A percentile compares a stretch with the other conserved stretches of the same genome.
Conservation (phyloP, 305 asterid genomes). For the Fraxinus dipetala region DNA sequence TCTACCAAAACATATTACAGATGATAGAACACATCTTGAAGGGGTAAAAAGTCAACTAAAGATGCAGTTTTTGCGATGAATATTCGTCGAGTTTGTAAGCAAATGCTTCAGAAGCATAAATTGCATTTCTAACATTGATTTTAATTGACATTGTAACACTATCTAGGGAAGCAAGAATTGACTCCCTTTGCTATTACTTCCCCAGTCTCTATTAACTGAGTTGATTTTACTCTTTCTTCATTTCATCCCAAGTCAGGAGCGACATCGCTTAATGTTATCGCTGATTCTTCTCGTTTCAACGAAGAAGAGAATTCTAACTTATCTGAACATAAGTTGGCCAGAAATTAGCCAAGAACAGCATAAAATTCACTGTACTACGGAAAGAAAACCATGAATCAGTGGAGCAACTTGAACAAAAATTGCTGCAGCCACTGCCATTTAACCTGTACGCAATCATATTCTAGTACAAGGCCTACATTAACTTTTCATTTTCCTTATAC, state of each 20-base stretch:
- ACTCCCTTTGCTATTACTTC: neutral
- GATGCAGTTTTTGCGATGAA: neutral
- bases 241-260: neutral
- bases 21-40: neutral
- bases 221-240: neutral
- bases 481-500: slow-evolving; percentile 19
- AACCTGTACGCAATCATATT: slow-evolving; percentile 7
- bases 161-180: neutral
- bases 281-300: neutral
- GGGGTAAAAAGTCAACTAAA: neutral
- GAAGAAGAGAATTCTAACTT: neutral
- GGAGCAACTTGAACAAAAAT: slow-evolving; percentile 53
- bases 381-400: neutral
- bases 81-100: neutral
- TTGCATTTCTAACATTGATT: neutral
- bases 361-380: neutral
- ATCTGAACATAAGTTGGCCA: neutral
- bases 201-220: neutral
- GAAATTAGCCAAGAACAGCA: slow-evolving; percentile 4
- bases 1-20: neutral
- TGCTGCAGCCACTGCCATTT: slow-evolving; percentile 42
- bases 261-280: neutral
- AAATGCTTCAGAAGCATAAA: neutral
- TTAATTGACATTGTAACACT: neutral
- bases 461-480: slow-evolving; percentile 7